Conservation (phyloP, 164 flowering plant genomes). For the Chimonanthus praecox region DNA sequence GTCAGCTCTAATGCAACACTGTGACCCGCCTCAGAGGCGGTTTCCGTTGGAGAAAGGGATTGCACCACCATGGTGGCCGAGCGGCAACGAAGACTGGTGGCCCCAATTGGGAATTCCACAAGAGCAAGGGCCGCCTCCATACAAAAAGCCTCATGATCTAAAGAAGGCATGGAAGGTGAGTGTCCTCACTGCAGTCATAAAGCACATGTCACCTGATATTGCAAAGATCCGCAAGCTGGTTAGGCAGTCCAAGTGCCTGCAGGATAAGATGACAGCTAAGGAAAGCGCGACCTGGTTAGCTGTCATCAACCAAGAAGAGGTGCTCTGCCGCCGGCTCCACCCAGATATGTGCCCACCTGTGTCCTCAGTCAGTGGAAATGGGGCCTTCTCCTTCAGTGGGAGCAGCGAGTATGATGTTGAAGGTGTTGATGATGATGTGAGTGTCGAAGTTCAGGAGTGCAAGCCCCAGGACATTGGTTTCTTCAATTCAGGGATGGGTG, state of each 20-base stretch:
- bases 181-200: slow-evolving; percentile 62
- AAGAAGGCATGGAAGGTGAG: slow-evolving; percentile 68
- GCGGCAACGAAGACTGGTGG: slow-evolving; percentile 76
- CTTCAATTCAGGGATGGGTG: slow-evolving; percentile 23
- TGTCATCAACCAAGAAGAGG: slow-evolving; percentile 57
- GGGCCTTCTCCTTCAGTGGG: slow-evolving; percentile 23
- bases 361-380: slow-evolving; percentile 20
- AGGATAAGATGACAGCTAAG: slow-evolving; percentile 70
- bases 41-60: slow-evolving; percentile 65
- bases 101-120: slow-evolving; percentile 41
- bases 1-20: slow-evolving; percentile 72
- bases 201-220: slow-evolving; percentile 66
- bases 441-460: slow-evolving; percentile 23
- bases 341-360: slow-evolving; percentile 44
- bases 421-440: slow-evolving; percentile 32
- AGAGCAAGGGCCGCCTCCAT: slow-evolving; percentile 61
- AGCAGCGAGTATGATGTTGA: slow-evolving; percentile 41
- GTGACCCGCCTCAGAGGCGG: slow-evolving; percentile 71
- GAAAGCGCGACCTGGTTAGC: slow-evolving; percentile 65
- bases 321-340: slow-evolving; percentile 33
- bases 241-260: slow-evolving; percentile 62
- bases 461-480: slow-evolving; percentile 24
- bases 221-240: slow-evolving; percentile 64
- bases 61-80: slow-evolving; percentile 78
- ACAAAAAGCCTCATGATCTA: slow-evolving; percentile 73